Percentiles rank a stretch among this genome's conserved stretches.
phyloP scores from a whole-genome alignment of 164 flowering plant genomes.

The Kingdonia uniflora region DNA sequence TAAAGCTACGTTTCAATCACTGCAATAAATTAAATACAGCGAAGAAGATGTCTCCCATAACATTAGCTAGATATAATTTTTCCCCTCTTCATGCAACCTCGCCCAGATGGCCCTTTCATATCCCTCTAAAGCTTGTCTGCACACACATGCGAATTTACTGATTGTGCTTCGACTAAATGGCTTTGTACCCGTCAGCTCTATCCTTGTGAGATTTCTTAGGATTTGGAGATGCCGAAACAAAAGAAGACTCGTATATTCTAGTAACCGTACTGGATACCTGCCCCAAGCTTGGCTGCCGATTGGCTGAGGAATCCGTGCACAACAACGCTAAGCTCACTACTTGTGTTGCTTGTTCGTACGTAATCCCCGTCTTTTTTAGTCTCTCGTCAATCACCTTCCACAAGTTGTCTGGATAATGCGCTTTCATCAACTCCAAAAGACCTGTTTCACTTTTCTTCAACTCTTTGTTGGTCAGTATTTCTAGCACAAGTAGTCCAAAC shows the following conservation, averaged over 20 bases:
- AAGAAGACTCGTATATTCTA: constrained; percentile 11
- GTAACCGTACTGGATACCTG: constrained; percentile 17
- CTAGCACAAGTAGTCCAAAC: constrained; percentile 43
- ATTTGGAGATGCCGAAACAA: constrained; percentile 10
- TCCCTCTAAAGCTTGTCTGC: no score
- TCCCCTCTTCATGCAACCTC: no score
- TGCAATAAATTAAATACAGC: no score
- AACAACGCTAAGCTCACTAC: constrained; percentile 32
- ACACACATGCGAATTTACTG: no score
- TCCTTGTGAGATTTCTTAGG: constrained; percentile 15
- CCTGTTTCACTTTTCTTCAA: constrained; percentile 24
- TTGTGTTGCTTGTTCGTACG: constrained; percentile 26
- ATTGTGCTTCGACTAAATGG: no score
- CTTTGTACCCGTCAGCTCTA: no score
- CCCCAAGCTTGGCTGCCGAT: constrained; percentile 22
- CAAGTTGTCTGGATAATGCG: constrained; percentile 29
- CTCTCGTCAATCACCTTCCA: constrained; percentile 31
- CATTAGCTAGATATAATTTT: no score
- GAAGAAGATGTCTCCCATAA: no score
- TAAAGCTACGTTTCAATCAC: no score
- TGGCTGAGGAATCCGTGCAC: constrained; percentile 31
- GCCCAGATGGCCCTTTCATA: no score
- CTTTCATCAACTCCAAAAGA: constrained; percentile 28
- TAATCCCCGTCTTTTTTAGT: constrained; percentile 20
- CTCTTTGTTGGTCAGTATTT: constrained; percentile 34